Evolutionary conservation across 2,329 filamentous ascomycete genomes (phyloP), one percentile per base, ranked within the genome.

Genomic region (Furcasterigmium sp.): DNA sequence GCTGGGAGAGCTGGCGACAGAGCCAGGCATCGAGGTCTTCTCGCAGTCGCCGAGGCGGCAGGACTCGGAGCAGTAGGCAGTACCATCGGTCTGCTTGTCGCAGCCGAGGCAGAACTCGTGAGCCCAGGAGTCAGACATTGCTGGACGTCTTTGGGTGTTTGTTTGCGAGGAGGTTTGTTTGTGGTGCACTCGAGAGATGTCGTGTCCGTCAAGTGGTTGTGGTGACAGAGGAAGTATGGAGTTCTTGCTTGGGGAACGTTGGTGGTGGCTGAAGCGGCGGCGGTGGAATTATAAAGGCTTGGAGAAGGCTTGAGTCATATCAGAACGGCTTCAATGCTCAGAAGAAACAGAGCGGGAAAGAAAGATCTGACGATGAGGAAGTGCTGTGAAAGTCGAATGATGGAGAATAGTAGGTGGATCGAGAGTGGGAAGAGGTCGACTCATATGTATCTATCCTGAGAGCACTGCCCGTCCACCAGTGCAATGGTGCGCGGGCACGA

Each of bases 41-140:
- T 95, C 90, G 56, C 91, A 82, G 67, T 95, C 91, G 53, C 87
- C 85, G 36, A 96, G 75, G 52, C 89, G 81, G 76, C 91, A 96
- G 23, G 87, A 80, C 69, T 96, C 90, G 37, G 89, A 95, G 76
- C 91, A 96, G 75, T 95, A 95, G 52, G 87, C 82, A 49, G 83
- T 83, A 44, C 82, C 82, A 51, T 87, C 79, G 47, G 86, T 90
- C 69, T 94, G 87, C 69, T 85, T 85, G 70, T 96, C 91, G 73
- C 91, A 96, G 71, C 86, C 83, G 56, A 96, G 82, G 76, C 91
- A 96, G 78, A 89, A 95, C 67, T 94, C 85, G 65, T 86, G 87
- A 56, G 87, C 87, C 89, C 91, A 95, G 59, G 72, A 66, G 53
- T 79, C 75, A 60, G 75, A 71, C 73, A 78, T 79, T 53, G 60